Conservation (phyloP, 148 eudicot genomes). For the Cornus florida region DNA sequence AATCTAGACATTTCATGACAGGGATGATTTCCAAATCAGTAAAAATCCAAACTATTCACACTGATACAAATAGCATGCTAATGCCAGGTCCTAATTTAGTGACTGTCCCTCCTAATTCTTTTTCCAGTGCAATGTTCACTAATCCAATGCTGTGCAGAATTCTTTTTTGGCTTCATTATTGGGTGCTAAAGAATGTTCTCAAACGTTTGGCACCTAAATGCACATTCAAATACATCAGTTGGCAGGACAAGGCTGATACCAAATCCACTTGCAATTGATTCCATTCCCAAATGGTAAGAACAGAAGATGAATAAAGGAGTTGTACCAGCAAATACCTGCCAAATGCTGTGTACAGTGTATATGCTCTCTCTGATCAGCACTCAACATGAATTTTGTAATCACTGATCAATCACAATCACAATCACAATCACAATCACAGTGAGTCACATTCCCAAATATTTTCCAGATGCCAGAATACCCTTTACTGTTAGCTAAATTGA, state of each 20-base stretch:
- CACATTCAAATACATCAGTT: neutral
- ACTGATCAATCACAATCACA: too few species aligned
- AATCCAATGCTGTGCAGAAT: neutral
- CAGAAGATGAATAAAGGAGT: neutral
- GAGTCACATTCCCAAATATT: neutral
- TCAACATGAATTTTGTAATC: neutral
- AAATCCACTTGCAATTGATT: constrained; percentile 11
- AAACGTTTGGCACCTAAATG: neutral
- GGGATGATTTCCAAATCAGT: too few species aligned
- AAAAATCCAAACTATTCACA: too few species aligned
- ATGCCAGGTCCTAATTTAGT: too few species aligned
- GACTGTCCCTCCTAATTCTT: too few species aligned
- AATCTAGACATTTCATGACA: too few species aligned
- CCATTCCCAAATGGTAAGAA: neutral
- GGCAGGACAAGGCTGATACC: neutral
- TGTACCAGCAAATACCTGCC: neutral
- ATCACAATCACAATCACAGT: too few species aligned
- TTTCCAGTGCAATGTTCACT: too few species aligned
- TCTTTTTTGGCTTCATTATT: neutral
- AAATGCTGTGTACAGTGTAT: neutral
- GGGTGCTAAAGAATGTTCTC: neutral
- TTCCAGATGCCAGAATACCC: neutral
- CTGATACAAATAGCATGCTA: too few species aligned
- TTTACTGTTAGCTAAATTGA: neutral
- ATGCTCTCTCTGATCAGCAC: neutral